Base-by-base conservation (phyloP, 257 asterid genomes). In the Striga asiatica region DNA sequence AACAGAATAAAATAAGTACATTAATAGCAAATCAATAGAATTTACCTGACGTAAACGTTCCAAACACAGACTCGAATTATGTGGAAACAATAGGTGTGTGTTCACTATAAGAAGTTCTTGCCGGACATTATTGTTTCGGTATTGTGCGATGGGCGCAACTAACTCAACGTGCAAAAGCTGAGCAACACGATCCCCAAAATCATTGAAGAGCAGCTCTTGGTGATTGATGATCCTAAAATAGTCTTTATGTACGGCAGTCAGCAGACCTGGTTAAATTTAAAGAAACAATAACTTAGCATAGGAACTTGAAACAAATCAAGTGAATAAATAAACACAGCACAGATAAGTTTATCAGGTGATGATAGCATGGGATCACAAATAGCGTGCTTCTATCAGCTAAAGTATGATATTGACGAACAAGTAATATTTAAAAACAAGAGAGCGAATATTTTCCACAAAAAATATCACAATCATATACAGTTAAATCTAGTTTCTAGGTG, bases 101-200 rank as follows among this genome's bases (percentile, higher is more conserved):
- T 88, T 92, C 66, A 92, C 99, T 47, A 92, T 92, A 19, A 92
- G 95, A 64, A 88, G 71, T 69, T 92, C 99, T 73, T 88, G 84
- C 12, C 86, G 74, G 42, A 82, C 84, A 62, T 77, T 68, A 41
- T 31, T 50, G 66, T 58, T 76, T 34, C 66, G 73, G 57, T 60
- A 70, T 70, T 81, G 84, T 16, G 84, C 62, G 55, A 70, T 42
- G 59, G 97, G 86, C 37, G 80, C 65, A 29, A 74, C 58, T 35
- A 92, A 72, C 69, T 92, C 97, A 17, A 88, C 94, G 12, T 92
- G 99, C 64, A 92, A 74, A 17, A 92, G 71, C 76, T 92, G 99
- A 54, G 99, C 99, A 64, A 92, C 99, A 23, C 99, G 94, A 67
- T 92, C 99, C 20, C 97, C 99, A 42, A 88, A 92, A 79, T 88